Evolutionary conservation across 371 early-diverging fungal species (phyloP), one percentile per base, ranked within the genome.

Genomic region (Mortierella sp.): DNA sequence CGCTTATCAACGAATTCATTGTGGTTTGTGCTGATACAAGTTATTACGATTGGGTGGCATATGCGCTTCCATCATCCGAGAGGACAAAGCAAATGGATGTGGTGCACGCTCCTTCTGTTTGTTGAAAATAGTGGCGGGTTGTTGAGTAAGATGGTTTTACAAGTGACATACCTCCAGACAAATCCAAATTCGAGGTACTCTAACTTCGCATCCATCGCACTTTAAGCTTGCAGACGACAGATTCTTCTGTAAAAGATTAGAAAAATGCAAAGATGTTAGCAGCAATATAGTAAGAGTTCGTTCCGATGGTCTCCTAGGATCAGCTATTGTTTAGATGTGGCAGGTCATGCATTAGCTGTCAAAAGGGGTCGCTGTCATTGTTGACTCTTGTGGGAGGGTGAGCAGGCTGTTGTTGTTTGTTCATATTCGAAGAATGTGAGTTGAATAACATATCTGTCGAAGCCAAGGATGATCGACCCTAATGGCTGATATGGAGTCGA

Each of bases 111-210:
- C 40, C 40, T n/a, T n/a, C 47, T 47, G 47, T 47, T 47, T 40
- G 40, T 19, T 37, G 40, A 37, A 37, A 17, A 47, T 47, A n/a
- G n/a, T n/a, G n/a, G n/a, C n/a, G n/a, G 40, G 40, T 6, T 40
- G 40, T 9, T 40, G 40, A 40, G 6, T 13, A 40, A 9, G 6
- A 13, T 40, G 9, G 40, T 9, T 40, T 40, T 40, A 40, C 9
- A 40, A 8, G n/a, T n/a, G n/a, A 29, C 70, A 26, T 72, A 80
- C 80, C 80, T 80, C 80, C 15, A 80, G 49, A 59, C 80, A 80
- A 55, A 80, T 70, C 80, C 80, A 80, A 2, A 80, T 68, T 19
- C 53, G 51, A 35, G 80, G 74, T 3, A 80, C 65, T 45, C 75
- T 42, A 55, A 74, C 71, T 31, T 80, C 80, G 37, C 80, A 80